Percentiles rank a stretch among this genome's conserved stretches.
These are phyloP conservation scores for Raffaelea albimanens DNA, from an alignment of 2,329 filamentous ascomycete species.

Conservation along the genomic window DNA sequence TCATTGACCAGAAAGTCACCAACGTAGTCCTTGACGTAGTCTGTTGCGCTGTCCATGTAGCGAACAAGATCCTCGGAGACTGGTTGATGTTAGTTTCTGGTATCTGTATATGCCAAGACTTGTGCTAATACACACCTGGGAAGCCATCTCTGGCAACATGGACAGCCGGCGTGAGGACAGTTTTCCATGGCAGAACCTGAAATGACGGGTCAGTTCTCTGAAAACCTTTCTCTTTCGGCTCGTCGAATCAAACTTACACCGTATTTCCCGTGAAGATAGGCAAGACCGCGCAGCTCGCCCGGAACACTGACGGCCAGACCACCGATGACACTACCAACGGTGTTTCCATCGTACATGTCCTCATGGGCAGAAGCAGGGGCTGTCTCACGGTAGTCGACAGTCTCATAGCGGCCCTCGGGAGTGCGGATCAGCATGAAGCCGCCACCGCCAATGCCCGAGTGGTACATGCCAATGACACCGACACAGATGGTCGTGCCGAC, in stretches of 20 bases:
- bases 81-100: slow-evolving; percentile 14
- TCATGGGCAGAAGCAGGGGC: slow-evolving; percentile 73
- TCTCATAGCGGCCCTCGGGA: slow-evolving; percentile 67
- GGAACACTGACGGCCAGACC: slow-evolving; percentile 66
- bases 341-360: slow-evolving; percentile 76
- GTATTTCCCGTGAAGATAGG: slow-evolving; percentile 66
- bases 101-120: not conserved
- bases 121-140: slow-evolving; percentile 25
- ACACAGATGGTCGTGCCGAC: slow-evolving; percentile 68
- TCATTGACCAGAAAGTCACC: slow-evolving; percentile 63
- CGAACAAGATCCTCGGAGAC: slow-evolving; percentile 64
- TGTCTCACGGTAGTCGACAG: slow-evolving; percentile 82
- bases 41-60: slow-evolving; percentile 51
- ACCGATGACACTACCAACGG: slow-evolving; percentile 55
- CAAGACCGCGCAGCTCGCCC: slow-evolving; percentile 68
- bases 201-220: no score
- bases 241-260: slow-evolving; percentile 33
- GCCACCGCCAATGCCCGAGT: slow-evolving; percentile 78
- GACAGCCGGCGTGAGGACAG: slow-evolving; percentile 65
- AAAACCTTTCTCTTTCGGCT: not conserved
- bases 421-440: slow-evolving; percentile 79
- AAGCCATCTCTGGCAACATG: slow-evolving; percentile 67
- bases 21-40: slow-evolving; percentile 6
- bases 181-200: slow-evolving; percentile 55
- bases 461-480: slow-evolving; percentile 67